Evolutionary conservation across 768 basidiomycete species (phyloP), one percentile per base, ranked within the genome.

Genomic region (Amanita molliuscula): DNA sequence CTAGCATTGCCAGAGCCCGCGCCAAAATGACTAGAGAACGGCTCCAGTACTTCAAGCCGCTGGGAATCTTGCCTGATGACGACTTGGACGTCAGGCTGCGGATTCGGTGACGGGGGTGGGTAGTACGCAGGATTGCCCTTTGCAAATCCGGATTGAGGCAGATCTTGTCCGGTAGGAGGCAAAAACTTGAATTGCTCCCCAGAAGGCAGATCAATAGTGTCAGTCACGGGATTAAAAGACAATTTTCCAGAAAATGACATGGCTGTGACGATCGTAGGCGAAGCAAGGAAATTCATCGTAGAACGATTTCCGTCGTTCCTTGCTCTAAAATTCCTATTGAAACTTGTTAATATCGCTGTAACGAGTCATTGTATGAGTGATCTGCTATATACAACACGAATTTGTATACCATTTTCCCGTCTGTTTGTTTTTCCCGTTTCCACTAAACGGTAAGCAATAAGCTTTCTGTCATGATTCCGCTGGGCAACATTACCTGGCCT

Each of bases 271-370:
- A 96, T 76, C 29, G 93, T 95, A 0, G 96, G 96, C 3, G 94
- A 97, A 6, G 95, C 92, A 51, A 99, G 77, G 73, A 99, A 98
- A 67, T 98, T 98, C 91, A 95, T 90, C 13, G 94, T 98, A 49
- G 82, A 72, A 34, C 77, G 73, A 64, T 98, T 98, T 20, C 94
- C 96, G 61, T 99, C 96, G 63, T 99, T 99, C 56, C 96, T 79
- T 2, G 93, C 92, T 69, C 91, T 93, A 77, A 70, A 72, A 65
- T 74, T 77, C 65, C 95, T 81, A 67, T 99, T 98, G 77, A 98
- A 98, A 34, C 92, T 96, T 0, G 95, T 97, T 51, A 99, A 66
- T 56, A 98, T 98, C 9, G 93, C 92, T 96, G 53, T 10, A 31
- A 48, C 47, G 31, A 37, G 26, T 58, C 49, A 23, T 49, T 9